phyloP scores from a whole-genome alignment of 192 early-diverging fungal genomes.

The Phycomyces nitens region DNA sequence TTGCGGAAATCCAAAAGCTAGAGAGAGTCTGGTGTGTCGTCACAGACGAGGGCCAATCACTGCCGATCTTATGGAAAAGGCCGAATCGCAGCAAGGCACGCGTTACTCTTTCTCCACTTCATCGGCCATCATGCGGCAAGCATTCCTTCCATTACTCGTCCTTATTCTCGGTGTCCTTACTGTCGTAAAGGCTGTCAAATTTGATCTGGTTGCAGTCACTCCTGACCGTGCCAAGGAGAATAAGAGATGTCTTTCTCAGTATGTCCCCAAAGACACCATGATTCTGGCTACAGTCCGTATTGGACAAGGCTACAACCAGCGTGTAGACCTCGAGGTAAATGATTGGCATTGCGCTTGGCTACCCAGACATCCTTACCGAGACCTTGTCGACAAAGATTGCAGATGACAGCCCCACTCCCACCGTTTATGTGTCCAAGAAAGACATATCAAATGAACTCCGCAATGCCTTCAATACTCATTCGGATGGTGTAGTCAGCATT shows the following conservation, averaged over 20 bases:
- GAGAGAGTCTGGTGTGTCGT: neutral
- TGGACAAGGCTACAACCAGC: conserved; percentile 70
- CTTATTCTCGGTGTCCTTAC: conserved; percentile 8
- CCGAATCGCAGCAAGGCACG: neutral
- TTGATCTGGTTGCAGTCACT: conserved; percentile 64
- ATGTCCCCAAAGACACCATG: conserved; percentile 63
- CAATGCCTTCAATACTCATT: conserved; percentile 78
- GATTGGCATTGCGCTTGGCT: too few relatives aligned
- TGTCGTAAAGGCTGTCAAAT: conserved; percentile 61
- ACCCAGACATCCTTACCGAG: too few relatives aligned
- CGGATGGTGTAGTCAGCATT: conserved; percentile 77
- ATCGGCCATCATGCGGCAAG: conserved; percentile 10
- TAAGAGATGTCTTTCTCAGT: conserved; percentile 73
- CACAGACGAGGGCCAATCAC: neutral
- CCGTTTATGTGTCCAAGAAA: conserved; percentile 68
- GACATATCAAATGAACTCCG: conserved; percentile 54
- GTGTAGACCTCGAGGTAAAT: conserved; percentile 62
- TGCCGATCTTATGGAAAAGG: neutral
- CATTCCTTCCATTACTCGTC: conserved; percentile 3
- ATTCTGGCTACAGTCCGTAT: conserved; percentile 68
- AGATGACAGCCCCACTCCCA: conserved; percentile 67
- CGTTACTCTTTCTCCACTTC: neutral
- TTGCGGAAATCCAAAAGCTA: too few relatives aligned
- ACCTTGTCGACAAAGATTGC: conserved; percentile 44
- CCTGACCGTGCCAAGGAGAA: conserved; percentile 34